Evolutionary conservation across 495 filamentous ascomycete species (phyloP), one percentile per base, ranked within the genome.

Genomic region (Neurospora sp.): DNA sequence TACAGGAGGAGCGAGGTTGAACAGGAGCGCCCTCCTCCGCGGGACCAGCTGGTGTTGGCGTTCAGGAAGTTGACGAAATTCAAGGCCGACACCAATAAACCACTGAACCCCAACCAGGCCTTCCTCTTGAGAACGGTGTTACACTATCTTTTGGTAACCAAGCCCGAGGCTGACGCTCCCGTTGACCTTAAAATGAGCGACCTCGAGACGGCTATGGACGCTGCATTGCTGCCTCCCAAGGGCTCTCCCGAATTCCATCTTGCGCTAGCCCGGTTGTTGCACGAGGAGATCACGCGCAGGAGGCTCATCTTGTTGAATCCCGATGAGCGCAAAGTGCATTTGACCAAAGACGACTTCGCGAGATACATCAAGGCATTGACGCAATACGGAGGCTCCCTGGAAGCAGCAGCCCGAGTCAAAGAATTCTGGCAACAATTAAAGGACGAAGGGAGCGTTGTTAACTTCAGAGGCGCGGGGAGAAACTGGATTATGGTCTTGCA

Each of bases 51-150:
- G 0, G 81, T 88, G 0, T 81, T 84, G 31, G 92, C 91, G 31
- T 92, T 92, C 76, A 84, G 81, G 70, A 82, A 84, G 7, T 92
- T 96, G 74, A 88, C 96, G 70, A 80, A 82, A 8, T 82, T 84
- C 66, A 90, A 91, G 75, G 77, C 82, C 16, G 79, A 81, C 69
- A 78, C 79, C 20, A 77, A 83, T 1, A 83, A 84, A 27, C 75
- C 85, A 1, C 80, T 95, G 35, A 92, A 90, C 73, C 85, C 88
- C 27, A 88, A 89, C 39, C 91, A 97, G 78, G 91, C 90, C 11
- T 78, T 82, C 20, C 82, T 90, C 71, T 84, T 89, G 42, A 74
- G 85, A 18, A 79, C 81, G 3, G 88, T 92, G 20, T 88, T 92
- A 73, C 81, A 84, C 39, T 84, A 93, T 79, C 81, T 96, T 8